A percentile compares a stretch with the other conserved stretches of the same genome.
These are phyloP conservation scores for Rhizopogon sp. DNA, from an alignment of 768 basidiomycete genomes.

Conservation along the genomic window DNA sequence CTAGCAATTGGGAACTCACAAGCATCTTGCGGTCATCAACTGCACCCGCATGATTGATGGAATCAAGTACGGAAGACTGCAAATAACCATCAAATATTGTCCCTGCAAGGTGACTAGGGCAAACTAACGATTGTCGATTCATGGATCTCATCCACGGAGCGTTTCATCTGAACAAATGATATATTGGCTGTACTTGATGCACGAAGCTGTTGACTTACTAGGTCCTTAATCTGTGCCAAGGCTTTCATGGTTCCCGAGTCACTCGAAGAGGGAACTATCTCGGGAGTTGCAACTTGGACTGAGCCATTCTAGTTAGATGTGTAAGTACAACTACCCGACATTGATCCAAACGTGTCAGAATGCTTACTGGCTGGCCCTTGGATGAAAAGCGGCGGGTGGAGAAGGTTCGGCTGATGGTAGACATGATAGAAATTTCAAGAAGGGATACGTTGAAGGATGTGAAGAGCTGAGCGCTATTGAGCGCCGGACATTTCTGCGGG, in stretches of 20 bases:
- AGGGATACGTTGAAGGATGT: constrained; percentile 1
- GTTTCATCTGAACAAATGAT: constrained; percentile 17
- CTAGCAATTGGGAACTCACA: constrained; percentile 34
- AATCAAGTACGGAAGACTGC: constrained; percentile 60
- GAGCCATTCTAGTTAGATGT: constrained; percentile 3
- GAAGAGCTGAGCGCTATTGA: not conserved
- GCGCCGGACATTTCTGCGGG: not conserved
- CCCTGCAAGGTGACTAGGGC: not conserved
- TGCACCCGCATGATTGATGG: constrained; percentile 50
- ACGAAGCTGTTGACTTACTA: constrained; percentile 11
- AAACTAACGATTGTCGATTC: constrained; percentile 21
- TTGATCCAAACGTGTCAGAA: not conserved
- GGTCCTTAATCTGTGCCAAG: constrained; percentile 22
- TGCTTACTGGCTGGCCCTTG: constrained; percentile 22
- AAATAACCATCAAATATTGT: not conserved
- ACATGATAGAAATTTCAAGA: constrained; percentile 14
- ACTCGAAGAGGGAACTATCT: constrained; percentile 4
- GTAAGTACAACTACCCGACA: not conserved
- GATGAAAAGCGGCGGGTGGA: constrained; percentile 26
- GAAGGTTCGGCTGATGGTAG: constrained; percentile 22
- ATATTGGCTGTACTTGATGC: not conserved
- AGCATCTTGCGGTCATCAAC: constrained; percentile 77
- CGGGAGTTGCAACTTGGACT: constrained; percentile 9
- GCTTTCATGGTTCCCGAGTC: constrained; percentile 20
- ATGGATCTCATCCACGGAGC: constrained; percentile 24